Evolutionary conservation across 805 yeast species (phyloP).

Genomic region (Pichia kluyveri): DNA sequence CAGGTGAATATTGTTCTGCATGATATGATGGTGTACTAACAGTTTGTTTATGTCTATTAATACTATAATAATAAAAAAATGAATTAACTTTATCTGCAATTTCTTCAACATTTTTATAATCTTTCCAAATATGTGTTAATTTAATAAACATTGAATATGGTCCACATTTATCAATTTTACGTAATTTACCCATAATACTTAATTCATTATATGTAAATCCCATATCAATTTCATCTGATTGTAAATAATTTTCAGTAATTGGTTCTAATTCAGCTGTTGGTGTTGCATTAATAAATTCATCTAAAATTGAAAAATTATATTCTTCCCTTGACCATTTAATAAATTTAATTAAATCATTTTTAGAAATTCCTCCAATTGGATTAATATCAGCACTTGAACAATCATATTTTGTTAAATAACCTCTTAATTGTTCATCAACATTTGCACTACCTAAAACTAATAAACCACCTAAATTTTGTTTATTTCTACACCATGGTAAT

Average conservation of each 20-base stretch:
- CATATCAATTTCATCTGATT: slow-evolving; percentile 96
- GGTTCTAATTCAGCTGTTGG: slow-evolving; percentile 99
- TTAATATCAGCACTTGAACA: slow-evolving; percentile 96
- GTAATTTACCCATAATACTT: slow-evolving; percentile 78
- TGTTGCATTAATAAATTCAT: slow-evolving; percentile 76
- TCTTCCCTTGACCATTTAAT: slow-evolving; percentile 66
- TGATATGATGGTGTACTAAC: slow-evolving; percentile 96
- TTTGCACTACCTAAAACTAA: slow-evolving; percentile 93
- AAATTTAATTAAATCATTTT: slow-evolving; percentile 81
- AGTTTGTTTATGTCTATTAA: slow-evolving; percentile 95
- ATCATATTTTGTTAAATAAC: slow-evolving; percentile 93
- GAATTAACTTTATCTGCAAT: slow-evolving; percentile 88
- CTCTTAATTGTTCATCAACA: slow-evolving; percentile 93
- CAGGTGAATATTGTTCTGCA: slow-evolving; percentile 97
- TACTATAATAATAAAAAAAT: slow-evolving; percentile 88
- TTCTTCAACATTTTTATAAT: slow-evolving; percentile 68
- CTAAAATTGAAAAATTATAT: slow-evolving; percentile 69
- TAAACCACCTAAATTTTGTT: slow-evolving; percentile 62
- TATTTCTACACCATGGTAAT: slow-evolving; percentile 87
- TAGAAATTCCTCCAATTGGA: slow-evolving; percentile 98
- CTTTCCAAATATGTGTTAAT: slow-evolving; percentile 87
- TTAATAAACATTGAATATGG: slow-evolving; percentile 93
- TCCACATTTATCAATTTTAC: slow-evolving; percentile 92
- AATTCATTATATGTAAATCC: slow-evolving; percentile 96
- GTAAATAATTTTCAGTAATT: slow-evolving; percentile 83